Base-by-base conservation (phyloP, 305 asterid genomes). In the Plantago coronopus region DNA sequence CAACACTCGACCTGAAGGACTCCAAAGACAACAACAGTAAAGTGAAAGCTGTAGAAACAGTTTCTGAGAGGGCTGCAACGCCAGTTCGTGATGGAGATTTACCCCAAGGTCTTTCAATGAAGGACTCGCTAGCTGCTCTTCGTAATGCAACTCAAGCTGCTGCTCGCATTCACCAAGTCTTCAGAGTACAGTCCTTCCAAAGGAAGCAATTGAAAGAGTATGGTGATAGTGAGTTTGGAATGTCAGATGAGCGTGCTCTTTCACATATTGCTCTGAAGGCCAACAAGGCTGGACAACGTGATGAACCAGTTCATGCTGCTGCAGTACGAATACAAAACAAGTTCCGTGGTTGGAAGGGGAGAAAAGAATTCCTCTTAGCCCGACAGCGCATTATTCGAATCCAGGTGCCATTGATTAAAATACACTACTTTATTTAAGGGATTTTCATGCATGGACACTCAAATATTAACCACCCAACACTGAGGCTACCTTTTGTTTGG, bases 131-230 rank as follows among this genome's bases (percentile, higher is more conserved):
- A 62, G 97, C 95, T 51, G 99, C 99, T 50, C 80, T 94, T 40
- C 86, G 97, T 58, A 94, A 94, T 78, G 99, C 99, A 31, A 85
- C 96, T 69, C 99, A 87, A 83, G 96, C 96, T 62, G 96, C 97
- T 45, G 96, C 97, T 69, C 99, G 94, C 65, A 89, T 93, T 62
- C 93, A 83, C 72, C 89, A 93, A 76, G 95, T 85, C 62, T 89
- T 78, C 71, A 77, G 99, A 70, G 76, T 81, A 62, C 94, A 89
- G 76, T 94, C 99, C 0, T 94, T 94, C 74, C 96, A 89, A 69
- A 89, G 90, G 66, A 94, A 85, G 84, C 96, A 89, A 81, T 63
- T 76, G 37, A 71, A 69, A 25, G 93, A 81, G 74, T 74, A 71
- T 17, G 83, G 77, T 29, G 83, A 74, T 62, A 61, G 72, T 57